A percentile compares a stretch with the other conserved stretches of the same genome.
Evolutionary conservation across 345 rosid genomes (phyloP).

Genomic region (Eucalyptus pauciflora): DNA sequence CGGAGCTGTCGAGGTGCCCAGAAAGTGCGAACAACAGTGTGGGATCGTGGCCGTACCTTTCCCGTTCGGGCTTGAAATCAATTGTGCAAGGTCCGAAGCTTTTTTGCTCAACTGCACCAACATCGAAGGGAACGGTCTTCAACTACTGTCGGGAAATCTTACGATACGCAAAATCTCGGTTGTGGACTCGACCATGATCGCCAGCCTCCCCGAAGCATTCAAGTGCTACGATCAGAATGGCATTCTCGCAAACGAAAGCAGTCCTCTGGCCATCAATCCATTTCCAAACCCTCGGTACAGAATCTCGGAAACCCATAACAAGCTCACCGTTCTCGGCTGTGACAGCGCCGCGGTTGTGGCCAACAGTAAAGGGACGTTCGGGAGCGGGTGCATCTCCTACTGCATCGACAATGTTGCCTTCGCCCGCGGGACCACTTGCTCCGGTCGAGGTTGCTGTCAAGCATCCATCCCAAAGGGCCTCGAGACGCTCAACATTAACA

Average conservation of each 20-base stretch:
- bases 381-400: not conserved
- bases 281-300: not conserved
- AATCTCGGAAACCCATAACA: not conserved
- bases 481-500: accelerated
- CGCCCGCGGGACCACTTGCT: accelerated
- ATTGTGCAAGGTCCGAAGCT: not conserved
- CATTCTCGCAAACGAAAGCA: not conserved
- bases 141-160: not conserved
- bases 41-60: not conserved
- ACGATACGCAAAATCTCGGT: not conserved
- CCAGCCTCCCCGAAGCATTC: not conserved
- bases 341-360: accelerated
- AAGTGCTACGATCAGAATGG: not conserved
- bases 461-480: not conserved
- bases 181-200: not conserved
- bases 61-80: not conserved
- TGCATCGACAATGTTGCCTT: accelerated
- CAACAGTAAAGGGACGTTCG: not conserved
- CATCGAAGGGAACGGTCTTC: not conserved
- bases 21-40: not conserved
- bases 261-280: not conserved
- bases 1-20: not conserved
- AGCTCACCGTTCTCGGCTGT: not conserved
- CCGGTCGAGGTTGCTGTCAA: not conserved
- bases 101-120: not conserved